A percentile compares a stretch with the other conserved stretches of the same genome.
Evolutionary conservation across 257 asterid genomes (phyloP).

Genomic region (Echium plantagineum): DNA sequence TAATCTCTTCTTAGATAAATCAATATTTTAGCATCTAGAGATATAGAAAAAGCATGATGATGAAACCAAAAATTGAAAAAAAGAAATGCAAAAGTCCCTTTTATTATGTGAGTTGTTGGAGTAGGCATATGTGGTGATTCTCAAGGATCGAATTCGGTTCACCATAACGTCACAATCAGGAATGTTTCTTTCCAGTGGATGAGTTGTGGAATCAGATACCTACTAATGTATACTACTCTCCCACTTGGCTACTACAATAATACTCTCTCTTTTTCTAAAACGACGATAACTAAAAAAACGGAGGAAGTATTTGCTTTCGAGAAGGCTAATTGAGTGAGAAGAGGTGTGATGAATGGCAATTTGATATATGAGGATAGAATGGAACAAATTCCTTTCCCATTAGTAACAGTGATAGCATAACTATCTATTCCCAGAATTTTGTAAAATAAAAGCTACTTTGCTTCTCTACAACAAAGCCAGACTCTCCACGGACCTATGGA

Average conservation of each 20-base stretch:
- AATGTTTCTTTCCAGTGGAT: background rate
- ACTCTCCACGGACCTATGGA: background rate
- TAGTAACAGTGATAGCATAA: background rate
- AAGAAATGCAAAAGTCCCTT: slow-evolving; percentile 2
- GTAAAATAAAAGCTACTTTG: background rate
- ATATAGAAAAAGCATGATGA: too few relatives aligned
- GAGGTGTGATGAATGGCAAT: background rate
- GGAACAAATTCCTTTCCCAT: background rate
- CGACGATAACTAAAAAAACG: too few relatives aligned
- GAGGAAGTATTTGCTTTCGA: too few relatives aligned
- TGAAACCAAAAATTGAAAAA: too few relatives aligned
- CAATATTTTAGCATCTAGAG: too few relatives aligned
- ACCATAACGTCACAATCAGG: background rate
- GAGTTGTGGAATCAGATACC: background rate
- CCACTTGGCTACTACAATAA: background rate
- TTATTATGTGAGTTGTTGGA: slow-evolving; percentile 2
- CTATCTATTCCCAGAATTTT: background rate
- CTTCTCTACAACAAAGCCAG: too few relatives aligned
- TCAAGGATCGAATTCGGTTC: background rate
- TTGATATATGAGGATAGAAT: background rate
- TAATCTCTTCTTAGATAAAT: too few relatives aligned
- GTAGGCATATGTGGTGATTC: background rate
- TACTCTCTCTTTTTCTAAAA: too few relatives aligned
- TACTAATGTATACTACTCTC: background rate
- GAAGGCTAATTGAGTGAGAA: too few relatives aligned